A percentile compares a stretch with the other conserved stretches of the same genome.
Evolutionary conservation across 2,329 filamentous ascomycete genomes (phyloP).

Genomic region (Pseudogymnoascus pannorum): DNA sequence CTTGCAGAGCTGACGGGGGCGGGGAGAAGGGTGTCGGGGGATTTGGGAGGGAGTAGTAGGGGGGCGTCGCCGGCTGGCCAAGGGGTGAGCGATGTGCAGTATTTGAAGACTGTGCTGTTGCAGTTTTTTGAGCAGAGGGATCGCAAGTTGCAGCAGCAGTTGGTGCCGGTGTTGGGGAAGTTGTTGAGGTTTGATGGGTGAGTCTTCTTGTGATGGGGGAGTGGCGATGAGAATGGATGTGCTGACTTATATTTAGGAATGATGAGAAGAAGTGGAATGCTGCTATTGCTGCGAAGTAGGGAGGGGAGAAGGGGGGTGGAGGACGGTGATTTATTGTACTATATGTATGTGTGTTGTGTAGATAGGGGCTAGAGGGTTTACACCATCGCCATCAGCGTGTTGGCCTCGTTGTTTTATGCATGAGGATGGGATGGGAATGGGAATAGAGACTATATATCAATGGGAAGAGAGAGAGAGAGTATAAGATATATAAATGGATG

Average conservation of each 20-base stretch:
- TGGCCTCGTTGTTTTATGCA: not conserved
- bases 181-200: conserved; percentile 70
- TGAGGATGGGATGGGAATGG: not conserved
- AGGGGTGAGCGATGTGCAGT: conserved; percentile 39
- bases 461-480: too few relatives aligned
- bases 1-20: conserved; percentile 17
- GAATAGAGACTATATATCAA: too few relatives aligned
- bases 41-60: conserved; percentile 16
- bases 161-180: conserved; percentile 71
- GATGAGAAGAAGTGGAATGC: conserved; percentile 85
- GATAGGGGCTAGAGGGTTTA: not conserved
- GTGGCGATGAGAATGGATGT: not conserved
- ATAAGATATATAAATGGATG: not conserved
- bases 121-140: conserved; percentile 79
- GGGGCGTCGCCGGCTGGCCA: conserved; percentile 16
- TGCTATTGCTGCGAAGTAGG: conserved; percentile 43
- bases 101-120: conserved; percentile 73
- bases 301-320: not conserved
- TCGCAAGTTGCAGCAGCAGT: conserved; percentile 64
- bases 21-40: conserved; percentile 13
- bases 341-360: not conserved
- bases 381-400: not conserved
- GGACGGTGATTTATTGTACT: not conserved
- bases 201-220: conserved; percentile 29
- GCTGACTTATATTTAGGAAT: conserved; percentile 36